These are phyloP conservation scores for Hypholoma sublateritium DNA, from an alignment of 768 basidiomycete genomes.

Conservation along the genomic window DNA sequence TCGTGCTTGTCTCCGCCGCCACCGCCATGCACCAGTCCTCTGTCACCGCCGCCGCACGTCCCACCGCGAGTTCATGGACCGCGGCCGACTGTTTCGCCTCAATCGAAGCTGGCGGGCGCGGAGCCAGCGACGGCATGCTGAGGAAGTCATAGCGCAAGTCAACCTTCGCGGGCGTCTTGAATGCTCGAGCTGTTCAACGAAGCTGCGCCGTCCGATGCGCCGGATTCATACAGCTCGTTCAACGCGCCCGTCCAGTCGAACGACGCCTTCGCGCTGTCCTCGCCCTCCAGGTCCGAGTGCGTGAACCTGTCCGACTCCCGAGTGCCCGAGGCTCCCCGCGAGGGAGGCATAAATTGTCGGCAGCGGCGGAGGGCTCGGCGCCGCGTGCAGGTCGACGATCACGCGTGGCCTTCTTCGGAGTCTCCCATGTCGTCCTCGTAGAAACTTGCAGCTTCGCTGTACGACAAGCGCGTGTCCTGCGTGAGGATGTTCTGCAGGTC, in stretches of 20 bases:
- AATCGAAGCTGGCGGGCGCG: not conserved
- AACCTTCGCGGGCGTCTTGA: slow-evolving; percentile 72
- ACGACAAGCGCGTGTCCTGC: not conserved
- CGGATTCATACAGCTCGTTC: slow-evolving; percentile 65
- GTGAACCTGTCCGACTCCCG: not conserved
- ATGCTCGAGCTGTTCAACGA: slow-evolving; percentile 83
- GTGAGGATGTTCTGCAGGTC: slow-evolving; percentile 67
- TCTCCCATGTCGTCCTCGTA: not conserved
- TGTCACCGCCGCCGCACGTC: not conserved
- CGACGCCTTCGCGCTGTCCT: slow-evolving; percentile 73
- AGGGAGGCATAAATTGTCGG: not conserved
- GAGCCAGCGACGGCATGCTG: slow-evolving; percentile 27
- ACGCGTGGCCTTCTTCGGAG: not conserved
- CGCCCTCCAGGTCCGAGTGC: slow-evolving; percentile 33
- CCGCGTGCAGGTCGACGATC: not conserved
- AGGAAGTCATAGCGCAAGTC: slow-evolving; percentile 55
- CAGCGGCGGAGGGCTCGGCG: not conserved
- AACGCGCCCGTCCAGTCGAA: slow-evolving; percentile 87
- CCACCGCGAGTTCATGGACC: no score
- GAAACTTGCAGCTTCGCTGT: no score
- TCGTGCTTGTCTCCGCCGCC: slow-evolving; percentile 4
- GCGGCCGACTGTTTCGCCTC: not conserved
- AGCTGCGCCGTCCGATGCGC: slow-evolving; percentile 69
- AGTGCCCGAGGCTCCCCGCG: not conserved
- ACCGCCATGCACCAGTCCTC: slow-evolving; percentile 1